phyloP scores from a whole-genome alignment of 148 eudicot genomes.

The Oxyria digyna region DNA sequence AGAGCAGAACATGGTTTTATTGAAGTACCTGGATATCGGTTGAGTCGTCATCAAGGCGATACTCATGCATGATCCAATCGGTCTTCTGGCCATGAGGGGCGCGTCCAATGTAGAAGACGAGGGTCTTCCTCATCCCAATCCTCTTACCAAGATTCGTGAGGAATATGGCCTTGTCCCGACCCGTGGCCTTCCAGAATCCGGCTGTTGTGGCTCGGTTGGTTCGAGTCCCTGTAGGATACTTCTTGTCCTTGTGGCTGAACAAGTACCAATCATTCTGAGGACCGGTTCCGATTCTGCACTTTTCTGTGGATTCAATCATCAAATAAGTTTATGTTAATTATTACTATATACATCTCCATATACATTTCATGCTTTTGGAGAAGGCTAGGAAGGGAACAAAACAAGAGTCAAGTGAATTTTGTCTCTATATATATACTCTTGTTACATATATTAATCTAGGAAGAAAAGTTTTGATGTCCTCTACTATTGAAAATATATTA shows the following conservation, averaged over 20 bases:
- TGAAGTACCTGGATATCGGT: conserved; percentile 46
- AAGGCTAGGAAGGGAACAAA: too few relatives aligned
- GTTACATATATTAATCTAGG: too few relatives aligned
- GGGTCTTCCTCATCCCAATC: conserved; percentile 87
- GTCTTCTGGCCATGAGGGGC: conserved; percentile 94
- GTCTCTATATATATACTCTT: too few relatives aligned
- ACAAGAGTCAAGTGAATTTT: too few relatives aligned
- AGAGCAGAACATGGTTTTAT: too few relatives aligned
- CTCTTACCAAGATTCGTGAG: conserved; percentile 28
- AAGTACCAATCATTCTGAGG: conserved; percentile 91
- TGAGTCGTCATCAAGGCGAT: conserved; percentile 64
- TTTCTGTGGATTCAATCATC: conserved; percentile 37
- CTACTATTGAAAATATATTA: too few relatives aligned
- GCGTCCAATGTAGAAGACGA: conserved; percentile 86
- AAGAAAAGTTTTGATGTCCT: too few relatives aligned
- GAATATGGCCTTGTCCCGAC: conserved; percentile 82
- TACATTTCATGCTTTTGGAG: too few relatives aligned
- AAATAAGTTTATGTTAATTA: neutral
- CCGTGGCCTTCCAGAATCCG: conserved; percentile 97
- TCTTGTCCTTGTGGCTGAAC: conserved; percentile 94
- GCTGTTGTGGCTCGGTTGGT: conserved; percentile 82
- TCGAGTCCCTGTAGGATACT: conserved; percentile 84
- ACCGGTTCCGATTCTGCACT: conserved; percentile 80
- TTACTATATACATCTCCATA: too few relatives aligned
- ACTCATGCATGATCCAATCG: conserved; percentile 97